Evolutionary conservation across 2,329 filamentous ascomycete genomes (phyloP).

Genomic region (Colletotrichum echinochloae): DNA sequence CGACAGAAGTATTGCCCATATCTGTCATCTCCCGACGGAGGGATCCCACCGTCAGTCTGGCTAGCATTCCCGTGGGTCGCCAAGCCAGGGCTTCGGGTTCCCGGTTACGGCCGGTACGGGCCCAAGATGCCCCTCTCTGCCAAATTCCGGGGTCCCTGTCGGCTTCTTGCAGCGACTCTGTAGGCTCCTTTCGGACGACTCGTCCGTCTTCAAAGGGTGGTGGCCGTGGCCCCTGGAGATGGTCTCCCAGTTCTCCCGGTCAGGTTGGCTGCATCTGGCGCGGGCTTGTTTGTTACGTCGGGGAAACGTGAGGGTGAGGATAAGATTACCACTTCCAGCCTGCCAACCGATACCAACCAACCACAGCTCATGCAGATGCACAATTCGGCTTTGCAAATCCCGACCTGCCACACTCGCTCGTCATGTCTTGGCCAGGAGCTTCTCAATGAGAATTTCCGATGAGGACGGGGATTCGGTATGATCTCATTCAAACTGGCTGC

Average conservation of each 20-base stretch:
- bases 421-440: not conserved
- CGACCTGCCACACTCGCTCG: too few relatives aligned
- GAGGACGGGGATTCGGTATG: not conserved
- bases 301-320: not conserved
- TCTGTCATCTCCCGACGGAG: not conserved
- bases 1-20: not conserved
- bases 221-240: not conserved
- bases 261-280: not conserved
- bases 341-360: not conserved
- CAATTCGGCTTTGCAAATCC: not conserved
- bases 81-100: conserved; percentile 16
- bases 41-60: conserved; percentile 4
- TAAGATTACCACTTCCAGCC: not conserved
- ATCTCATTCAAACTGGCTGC: not conserved
- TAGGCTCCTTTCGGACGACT: not conserved
- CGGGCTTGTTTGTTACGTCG: not conserved
- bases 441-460: not conserved
- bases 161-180: conserved; percentile 8
- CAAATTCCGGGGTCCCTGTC: not conserved
- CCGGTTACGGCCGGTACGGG: conserved; percentile 14
- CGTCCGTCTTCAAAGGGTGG: too few relatives aligned
- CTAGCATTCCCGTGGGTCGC: not conserved
- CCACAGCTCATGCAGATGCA: not conserved
- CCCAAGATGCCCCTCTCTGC: not conserved
- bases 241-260: not conserved